A percentile compares a stretch with the other conserved stretches of the same genome.
These are phyloP conservation scores for Penicillium maclennaniae DNA, from an alignment of 495 filamentous ascomycete species.

Conservation along the genomic window DNA sequence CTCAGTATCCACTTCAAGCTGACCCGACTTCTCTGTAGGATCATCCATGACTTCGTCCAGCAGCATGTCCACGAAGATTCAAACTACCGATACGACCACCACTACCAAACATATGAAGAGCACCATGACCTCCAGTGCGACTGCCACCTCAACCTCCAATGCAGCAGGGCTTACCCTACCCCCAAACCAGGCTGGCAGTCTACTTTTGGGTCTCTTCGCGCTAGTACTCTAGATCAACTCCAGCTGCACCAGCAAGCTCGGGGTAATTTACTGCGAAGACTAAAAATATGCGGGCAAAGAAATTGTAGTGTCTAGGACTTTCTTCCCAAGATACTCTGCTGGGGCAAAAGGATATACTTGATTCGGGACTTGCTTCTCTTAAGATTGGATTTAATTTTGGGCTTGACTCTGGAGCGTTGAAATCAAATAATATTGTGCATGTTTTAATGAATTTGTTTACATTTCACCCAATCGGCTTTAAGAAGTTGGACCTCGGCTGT, in stretches of 20 bases:
- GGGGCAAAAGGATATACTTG: background rate
- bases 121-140: slow-evolving; percentile 12
- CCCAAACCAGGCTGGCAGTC: slow-evolving; percentile 26
- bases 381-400: slow-evolving; percentile 1
- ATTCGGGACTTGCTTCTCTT: slow-evolving; percentile 1
- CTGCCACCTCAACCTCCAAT: slow-evolving; percentile 17
- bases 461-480: background rate
- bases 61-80: background rate
- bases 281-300: background rate
- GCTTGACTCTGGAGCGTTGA: slow-evolving; percentile 7
- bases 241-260: no score
- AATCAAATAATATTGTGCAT: slow-evolving; percentile 3
- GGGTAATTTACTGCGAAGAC: background rate
- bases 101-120: slow-evolving; percentile 14
- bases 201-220: slow-evolving; percentile 24
- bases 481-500: slow-evolving; percentile 8
- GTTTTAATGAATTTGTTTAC: background rate
- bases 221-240: slow-evolving; percentile 11
- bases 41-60: background rate
- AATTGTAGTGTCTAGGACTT: background rate
- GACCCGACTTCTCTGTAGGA: background rate
- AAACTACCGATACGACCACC: slow-evolving; percentile 14
- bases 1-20: background rate
- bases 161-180: slow-evolving; percentile 23
- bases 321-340: background rate